Base-by-base conservation (phyloP, 768 basidiomycete species). In the Rossbeevera mucosa region DNA sequence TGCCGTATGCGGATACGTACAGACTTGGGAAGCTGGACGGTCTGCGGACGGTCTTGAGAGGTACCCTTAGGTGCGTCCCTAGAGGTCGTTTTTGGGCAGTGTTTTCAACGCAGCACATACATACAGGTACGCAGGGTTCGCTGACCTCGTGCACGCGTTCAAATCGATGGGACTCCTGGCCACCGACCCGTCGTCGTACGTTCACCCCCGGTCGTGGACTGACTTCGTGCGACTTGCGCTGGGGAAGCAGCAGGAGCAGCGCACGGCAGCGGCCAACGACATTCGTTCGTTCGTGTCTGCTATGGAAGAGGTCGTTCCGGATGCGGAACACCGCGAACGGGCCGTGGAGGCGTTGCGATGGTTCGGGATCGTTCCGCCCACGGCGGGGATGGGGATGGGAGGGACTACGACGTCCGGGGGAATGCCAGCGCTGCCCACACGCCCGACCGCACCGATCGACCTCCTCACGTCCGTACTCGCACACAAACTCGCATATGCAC, bases 41-140 rank as follows among this genome's bases (percentile, higher is more conserved):
- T 6, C 58, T 88, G 51, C 74, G 79, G 46, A 87, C 91, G 1
- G 71, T 94, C 46, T 69, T 96, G 60, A 78, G 94, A 29, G 94
- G 94, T 5, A 96, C 94, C 0, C 67, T 96, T 42, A 80, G 94
- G 85, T 86, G 54, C 45, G 72, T 48, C 16, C 7, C 7, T 25
- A 4, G 6, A 7, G 8, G 26, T 8, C 6, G 26, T 3, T 26
- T 26, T 26, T 5, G 26, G 26, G 26, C 6, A 4, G 0, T 3
- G 1, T 4, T 13, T 28, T 0, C 16, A 46, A 26, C 5, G 6
- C 12, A 24, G 18, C 31, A 41, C 8, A 6, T 2, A 4, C 11
- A 2, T 3, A 48, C 61, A 91, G 91, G 64, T 94, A 96, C 66
- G 86, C 88, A 2, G 93, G 93, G 0, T 96, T 93, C 64, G 75